phyloP scores from a whole-genome alignment of 495 filamentous ascomycete genomes.

The Podospora sp. region DNA sequence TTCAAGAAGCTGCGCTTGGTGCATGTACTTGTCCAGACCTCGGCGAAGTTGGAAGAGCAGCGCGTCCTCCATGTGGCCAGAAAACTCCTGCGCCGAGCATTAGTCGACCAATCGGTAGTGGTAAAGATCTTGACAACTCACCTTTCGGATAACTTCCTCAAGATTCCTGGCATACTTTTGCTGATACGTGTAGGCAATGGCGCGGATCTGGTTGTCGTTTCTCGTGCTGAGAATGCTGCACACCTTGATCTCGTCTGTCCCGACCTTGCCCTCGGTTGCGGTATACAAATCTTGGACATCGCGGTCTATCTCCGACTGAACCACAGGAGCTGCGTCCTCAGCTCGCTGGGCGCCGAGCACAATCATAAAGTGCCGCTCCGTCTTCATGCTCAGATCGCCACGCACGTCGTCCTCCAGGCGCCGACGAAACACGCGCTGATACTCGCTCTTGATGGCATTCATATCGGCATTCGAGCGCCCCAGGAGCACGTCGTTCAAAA shows the following conservation, averaged over 20 bases:
- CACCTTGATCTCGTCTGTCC: conserved; percentile 75
- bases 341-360: conserved; percentile 69
- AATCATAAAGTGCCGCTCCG: conserved; percentile 75
- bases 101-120: not conserved
- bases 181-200: conserved; percentile 72
- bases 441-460: conserved; percentile 74
- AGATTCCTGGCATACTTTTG: conserved; percentile 65
- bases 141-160: conserved; percentile 69
- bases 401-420: conserved; percentile 69
- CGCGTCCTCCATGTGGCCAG: conserved; percentile 88
- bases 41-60: conserved; percentile 76
- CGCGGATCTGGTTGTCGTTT: conserved; percentile 78
- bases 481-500: conserved; percentile 85
- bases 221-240: conserved; percentile 72
- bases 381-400: conserved; percentile 81
- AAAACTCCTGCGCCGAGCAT: conserved; percentile 63
- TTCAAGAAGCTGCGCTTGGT: conserved; percentile 79
- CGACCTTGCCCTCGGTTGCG: conserved; percentile 68
- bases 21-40: conserved; percentile 76
- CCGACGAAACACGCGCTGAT: conserved; percentile 62
- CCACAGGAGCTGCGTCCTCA: conserved; percentile 74
- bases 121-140: conserved; percentile 30
- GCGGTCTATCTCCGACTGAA: conserved; percentile 67
- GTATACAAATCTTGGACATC: conserved; percentile 73
- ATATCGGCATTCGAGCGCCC: conserved; percentile 83